Percentiles rank a stretch among this genome's conserved stretches.
These are phyloP conservation scores for Mentha longifolia DNA, from an alignment of 257 asterid species.

Conservation along the genomic window DNA sequence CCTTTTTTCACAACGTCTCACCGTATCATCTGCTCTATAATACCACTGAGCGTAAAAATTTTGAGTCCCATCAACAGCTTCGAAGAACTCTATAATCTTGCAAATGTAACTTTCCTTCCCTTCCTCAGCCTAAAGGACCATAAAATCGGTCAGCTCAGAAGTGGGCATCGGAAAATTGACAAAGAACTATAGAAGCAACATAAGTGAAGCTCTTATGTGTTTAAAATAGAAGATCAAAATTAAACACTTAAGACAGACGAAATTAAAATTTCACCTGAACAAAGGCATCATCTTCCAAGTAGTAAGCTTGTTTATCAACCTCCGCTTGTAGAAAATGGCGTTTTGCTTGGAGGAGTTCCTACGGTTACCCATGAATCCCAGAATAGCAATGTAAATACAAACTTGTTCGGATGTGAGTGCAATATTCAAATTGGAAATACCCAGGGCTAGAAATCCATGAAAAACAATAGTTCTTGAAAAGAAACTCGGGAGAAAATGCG, in stretches of 20 bases:
- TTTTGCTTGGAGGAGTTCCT: slow-evolving; percentile 50
- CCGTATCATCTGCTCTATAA: slow-evolving; percentile 78
- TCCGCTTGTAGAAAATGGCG: slow-evolving; percentile 52
- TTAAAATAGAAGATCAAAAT: neutral
- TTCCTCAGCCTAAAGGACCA: slow-evolving; percentile 50
- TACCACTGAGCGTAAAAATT: slow-evolving; percentile 75
- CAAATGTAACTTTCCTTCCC: slow-evolving; percentile 56
- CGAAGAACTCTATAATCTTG: slow-evolving; percentile 70
- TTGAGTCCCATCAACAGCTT: slow-evolving; percentile 51
- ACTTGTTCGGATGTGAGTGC: neutral
- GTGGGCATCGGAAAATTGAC: neutral
- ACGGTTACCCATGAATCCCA: slow-evolving; percentile 14
- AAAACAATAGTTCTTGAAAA: neutral
- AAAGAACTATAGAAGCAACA: neutral
- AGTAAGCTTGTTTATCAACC: slow-evolving; percentile 56
- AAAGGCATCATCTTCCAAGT: slow-evolving; percentile 64
- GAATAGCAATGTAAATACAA: neutral
- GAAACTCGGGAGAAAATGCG: neutral
- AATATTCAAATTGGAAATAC: neutral
- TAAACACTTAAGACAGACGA: neutral
- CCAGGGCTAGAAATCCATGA: neutral
- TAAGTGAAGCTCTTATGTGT: neutral
- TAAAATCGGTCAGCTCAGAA: neutral
- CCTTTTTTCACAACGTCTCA: slow-evolving; percentile 33
- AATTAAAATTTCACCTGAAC: slow-evolving; percentile 49